Percentiles rank a stretch among this genome's conserved stretches.
Conservation (phyloP, 345 rosid genomes). For the Cardiospermum halicacabum region DNA sequence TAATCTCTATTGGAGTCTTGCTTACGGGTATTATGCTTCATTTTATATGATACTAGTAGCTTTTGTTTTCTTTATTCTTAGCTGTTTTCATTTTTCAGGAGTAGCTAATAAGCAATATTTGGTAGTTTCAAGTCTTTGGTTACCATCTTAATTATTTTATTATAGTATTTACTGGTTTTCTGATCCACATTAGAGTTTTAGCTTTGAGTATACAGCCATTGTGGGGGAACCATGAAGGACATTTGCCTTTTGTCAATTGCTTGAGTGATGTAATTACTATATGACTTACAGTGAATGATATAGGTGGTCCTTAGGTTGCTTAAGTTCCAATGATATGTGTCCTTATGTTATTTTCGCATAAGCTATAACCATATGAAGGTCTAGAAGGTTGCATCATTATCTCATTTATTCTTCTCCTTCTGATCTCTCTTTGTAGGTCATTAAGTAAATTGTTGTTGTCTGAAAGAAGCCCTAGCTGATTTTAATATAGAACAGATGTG, state of each 20-base stretch:
- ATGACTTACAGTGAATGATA: background rate
- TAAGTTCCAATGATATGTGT: background rate
- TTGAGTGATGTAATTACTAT: background rate
- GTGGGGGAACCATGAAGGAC: background rate
- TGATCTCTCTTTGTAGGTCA: background rate
- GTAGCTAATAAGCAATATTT: background rate
- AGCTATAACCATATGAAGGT: background rate
- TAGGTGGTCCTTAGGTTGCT: background rate
- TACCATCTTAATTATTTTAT: background rate
- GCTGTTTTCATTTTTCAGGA: background rate
- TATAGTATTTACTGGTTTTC: background rate
- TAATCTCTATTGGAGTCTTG: constrained; percentile 84
- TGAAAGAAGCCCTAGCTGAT: background rate
- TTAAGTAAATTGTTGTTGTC: background rate
- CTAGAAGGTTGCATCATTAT: background rate
- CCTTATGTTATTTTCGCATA: background rate
- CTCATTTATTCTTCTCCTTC: background rate
- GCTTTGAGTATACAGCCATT: background rate
- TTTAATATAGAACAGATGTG: background rate
- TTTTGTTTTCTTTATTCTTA: constrained; percentile 5
- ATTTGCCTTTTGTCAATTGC: background rate
- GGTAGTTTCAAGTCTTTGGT: background rate
- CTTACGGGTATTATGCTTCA: constrained; percentile 58
- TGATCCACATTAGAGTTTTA: background rate
- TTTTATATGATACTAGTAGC: constrained; percentile 6